These are phyloP conservation scores for Suhomyces wounanorum DNA, from an alignment of 1,139 yeast genomes.

Conservation along the genomic window DNA sequence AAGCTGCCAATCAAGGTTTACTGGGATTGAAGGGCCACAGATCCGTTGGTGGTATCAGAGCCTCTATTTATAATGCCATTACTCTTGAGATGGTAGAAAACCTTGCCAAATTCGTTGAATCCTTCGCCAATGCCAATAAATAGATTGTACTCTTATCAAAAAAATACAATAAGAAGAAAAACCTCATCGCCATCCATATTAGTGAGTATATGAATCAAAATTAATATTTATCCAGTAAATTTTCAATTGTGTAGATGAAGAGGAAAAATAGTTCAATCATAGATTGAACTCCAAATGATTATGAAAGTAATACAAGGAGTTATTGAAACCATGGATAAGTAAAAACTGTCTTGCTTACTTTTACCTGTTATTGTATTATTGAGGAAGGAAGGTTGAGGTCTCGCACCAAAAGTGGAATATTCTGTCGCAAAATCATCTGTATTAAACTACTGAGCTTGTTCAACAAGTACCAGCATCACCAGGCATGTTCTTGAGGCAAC, in stretches of 20 bases:
- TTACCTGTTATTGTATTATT: too few relatives aligned
- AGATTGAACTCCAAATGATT: too few relatives aligned
- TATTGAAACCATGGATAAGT: too few relatives aligned
- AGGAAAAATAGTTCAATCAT: too few relatives aligned
- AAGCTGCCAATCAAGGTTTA: constrained; percentile 54
- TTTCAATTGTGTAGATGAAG: too few relatives aligned
- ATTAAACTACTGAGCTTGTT: neutral
- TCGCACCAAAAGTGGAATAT: neutral
- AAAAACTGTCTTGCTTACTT: too few relatives aligned
- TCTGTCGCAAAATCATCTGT: neutral
- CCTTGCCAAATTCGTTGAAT: constrained; percentile 58
- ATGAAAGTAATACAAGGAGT: too few relatives aligned
- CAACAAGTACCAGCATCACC: neutral
- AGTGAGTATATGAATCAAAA: neutral
- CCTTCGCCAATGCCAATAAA: constrained; percentile 57
- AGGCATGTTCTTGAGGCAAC: neutral
- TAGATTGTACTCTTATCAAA: neutral
- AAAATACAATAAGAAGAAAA: too few relatives aligned
- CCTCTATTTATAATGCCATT: constrained; percentile 89
- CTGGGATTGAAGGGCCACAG: constrained; percentile 93
- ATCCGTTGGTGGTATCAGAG: constrained; percentile 96
- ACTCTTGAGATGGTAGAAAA: constrained; percentile 60
- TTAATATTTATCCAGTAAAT: too few relatives aligned
- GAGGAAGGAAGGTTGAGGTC: too few relatives aligned
- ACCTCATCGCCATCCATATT: too few relatives aligned